phyloP scores from a whole-genome alignment of 371 early-diverging fungal species.

The Rhizopus sp. region DNA sequence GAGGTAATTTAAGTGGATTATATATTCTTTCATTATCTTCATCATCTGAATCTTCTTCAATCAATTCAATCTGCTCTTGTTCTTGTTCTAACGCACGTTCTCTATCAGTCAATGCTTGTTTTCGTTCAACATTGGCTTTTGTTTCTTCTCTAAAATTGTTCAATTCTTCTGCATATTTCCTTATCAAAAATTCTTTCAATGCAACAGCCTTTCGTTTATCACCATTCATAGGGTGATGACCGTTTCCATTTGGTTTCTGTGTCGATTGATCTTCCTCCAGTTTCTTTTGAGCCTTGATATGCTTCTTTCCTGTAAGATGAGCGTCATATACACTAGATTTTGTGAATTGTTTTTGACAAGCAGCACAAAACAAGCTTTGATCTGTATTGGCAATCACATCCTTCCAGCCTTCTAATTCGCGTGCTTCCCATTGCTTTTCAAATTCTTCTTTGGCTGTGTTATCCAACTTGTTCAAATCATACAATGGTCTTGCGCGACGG shows the following conservation, averaged over 20 bases:
- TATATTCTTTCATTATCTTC: conserved; percentile 91
- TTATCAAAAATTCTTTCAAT: conserved; percentile 65
- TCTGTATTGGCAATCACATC: conserved; percentile 36
- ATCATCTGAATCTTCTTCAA: conserved; percentile 75
- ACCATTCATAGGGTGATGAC: conserved; percentile 46
- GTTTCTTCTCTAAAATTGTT: conserved; percentile 75
- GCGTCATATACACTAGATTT: conserved; percentile 84
- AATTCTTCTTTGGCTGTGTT: conserved; percentile 56
- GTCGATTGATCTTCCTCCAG: conserved; percentile 26
- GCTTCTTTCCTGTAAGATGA: conserved; percentile 90
- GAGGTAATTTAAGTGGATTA: conserved; percentile 94
- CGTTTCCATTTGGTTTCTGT: conserved; percentile 16
- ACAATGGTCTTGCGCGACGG: conserved; percentile 77
- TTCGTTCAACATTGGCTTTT: conserved; percentile 86
- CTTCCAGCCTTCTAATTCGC: conserved; percentile 70
- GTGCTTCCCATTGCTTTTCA: conserved; percentile 61
- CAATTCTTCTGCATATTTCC: conserved; percentile 63
- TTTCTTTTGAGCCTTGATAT: conserved; percentile 77
- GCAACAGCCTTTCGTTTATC: conserved; percentile 63
- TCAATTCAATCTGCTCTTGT: conserved; percentile 74
- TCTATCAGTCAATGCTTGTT: conserved; percentile 90
- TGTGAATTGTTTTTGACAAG: conserved; percentile 85
- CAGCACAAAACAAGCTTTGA: conserved; percentile 70
- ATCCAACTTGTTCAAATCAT: conserved; percentile 61
- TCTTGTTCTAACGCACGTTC: conserved; percentile 79